A percentile compares a stretch with the other conserved stretches of the same genome.
Conservation (phyloP, 2,329 filamentous ascomycete species). For the Knufia petricola region DNA sequence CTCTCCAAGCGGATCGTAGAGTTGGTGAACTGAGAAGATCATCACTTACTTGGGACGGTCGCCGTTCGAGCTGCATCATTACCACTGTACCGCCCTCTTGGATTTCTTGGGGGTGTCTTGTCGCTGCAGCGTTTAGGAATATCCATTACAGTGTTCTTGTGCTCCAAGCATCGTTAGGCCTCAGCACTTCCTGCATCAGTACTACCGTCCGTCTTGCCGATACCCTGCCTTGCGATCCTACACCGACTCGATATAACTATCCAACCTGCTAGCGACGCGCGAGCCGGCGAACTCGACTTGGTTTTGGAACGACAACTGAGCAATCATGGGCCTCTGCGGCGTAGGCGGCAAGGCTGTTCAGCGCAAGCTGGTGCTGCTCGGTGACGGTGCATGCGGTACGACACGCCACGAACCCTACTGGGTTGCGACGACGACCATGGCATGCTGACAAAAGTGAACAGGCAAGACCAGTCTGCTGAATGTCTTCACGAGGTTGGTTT, state of each 20-base stretch:
- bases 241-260: too few species aligned
- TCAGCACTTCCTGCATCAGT: background rate
- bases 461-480: conserved; percentile 96
- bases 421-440: too few species aligned
- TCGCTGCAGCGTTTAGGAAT: too few species aligned
- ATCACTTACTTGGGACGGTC: background rate
- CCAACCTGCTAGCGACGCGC: too few species aligned
- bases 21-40: background rate
- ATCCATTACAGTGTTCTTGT: too few species aligned
- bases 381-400: conserved; percentile 34
- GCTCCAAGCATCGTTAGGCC: too few species aligned
- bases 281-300: background rate
- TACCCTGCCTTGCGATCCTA: too few species aligned
- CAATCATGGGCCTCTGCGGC: conserved; percentile 51
- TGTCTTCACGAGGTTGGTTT: conserved; percentile 65
- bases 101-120: too few species aligned
- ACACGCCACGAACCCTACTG: background rate
- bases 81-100: too few species aligned
- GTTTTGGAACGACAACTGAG: background rate
- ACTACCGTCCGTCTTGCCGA: background rate
- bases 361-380: conserved; percentile 94
- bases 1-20: too few species aligned
- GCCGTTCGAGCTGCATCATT: too few species aligned
- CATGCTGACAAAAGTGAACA: conserved; percentile 33
- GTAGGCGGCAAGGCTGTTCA: conserved; percentile 69